A percentile compares a stretch with the other conserved stretches of the same genome.
Evolutionary conservation across 306 rosid species (phyloP).

Genomic region (Abrus pulchellus): DNA sequence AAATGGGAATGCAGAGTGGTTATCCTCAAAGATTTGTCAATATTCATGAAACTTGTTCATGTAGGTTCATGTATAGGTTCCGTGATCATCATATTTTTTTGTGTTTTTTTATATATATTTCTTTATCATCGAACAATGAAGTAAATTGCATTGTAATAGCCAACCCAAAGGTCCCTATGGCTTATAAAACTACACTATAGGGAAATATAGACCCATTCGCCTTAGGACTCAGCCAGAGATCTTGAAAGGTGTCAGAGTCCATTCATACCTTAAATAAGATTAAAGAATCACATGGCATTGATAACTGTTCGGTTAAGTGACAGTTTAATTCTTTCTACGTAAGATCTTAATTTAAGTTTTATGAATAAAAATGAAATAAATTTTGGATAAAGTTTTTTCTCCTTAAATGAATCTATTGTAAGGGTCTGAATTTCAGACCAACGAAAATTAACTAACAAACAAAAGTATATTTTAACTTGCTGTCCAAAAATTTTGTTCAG

Average conservation of each 20-base stretch:
- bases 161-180: background rate
- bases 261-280: background rate
- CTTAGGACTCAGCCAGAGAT: constrained; percentile 23
- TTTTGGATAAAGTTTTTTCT: too few relatives aligned
- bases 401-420: too few relatives aligned
- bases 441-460: too few relatives aligned
- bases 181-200: background rate
- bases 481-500: too few relatives aligned
- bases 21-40: background rate
- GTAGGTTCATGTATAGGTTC: constrained; percentile 6
- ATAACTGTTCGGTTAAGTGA: too few relatives aligned
- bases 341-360: too few relatives aligned
- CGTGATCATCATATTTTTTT: background rate
- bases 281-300: background rate
- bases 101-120: background rate
- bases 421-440: too few relatives aligned
- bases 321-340: background rate
- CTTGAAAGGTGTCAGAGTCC: constrained; percentile 1
- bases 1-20: background rate
- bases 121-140: background rate
- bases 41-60: background rate
- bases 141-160: constrained; percentile 1
- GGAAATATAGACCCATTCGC: background rate
- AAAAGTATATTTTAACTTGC: too few relatives aligned
- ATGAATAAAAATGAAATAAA: too few relatives aligned